These are phyloP conservation scores for Nannochloropsis salina DNA, from an alignment of 108 stramenopile species.

Conservation along the genomic window DNA sequence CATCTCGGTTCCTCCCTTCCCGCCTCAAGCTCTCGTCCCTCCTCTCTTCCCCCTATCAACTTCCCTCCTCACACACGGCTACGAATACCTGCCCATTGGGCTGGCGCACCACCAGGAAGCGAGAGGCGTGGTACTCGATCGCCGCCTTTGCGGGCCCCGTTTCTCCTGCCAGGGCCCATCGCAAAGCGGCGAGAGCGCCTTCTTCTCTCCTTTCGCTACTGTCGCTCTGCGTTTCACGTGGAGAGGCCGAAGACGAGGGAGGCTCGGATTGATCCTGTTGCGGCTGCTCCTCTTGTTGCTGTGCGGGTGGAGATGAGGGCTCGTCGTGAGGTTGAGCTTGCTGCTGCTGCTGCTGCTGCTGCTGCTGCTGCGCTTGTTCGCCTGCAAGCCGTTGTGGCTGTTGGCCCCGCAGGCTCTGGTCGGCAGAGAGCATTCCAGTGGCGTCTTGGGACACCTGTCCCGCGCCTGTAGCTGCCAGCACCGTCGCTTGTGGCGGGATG, in stretches of 20 bases:
- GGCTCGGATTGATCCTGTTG: no score
- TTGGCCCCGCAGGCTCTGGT: neutral
- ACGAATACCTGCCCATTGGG: neutral
- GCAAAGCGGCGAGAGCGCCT: no score
- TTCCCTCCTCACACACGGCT: neutral
- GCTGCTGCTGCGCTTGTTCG: neutral
- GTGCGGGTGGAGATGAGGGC: no score
- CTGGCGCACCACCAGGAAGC: neutral
- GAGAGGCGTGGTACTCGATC: neutral
- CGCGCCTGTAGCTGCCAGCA: neutral
- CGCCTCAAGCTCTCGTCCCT: no score
- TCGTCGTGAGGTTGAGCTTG: neutral
- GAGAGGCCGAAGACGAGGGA: no score
- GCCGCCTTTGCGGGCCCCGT: neutral
- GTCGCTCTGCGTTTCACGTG: no score
- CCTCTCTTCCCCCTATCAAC: no score
- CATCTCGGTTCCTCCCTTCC: neutral
- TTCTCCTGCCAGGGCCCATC: no score
- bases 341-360: constrained; percentile 10
- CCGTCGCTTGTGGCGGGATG: neutral
- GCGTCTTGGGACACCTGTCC: neutral
- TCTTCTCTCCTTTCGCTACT: no score
- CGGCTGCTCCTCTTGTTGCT: no score
- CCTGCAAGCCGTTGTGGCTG: neutral
- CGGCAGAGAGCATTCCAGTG: no score